Percentiles rank a stretch among this genome's conserved stretches.
These are phyloP conservation scores for Pythium phragmitis DNA, from an alignment of 352 stramenopile species.

Conservation along the genomic window DNA sequence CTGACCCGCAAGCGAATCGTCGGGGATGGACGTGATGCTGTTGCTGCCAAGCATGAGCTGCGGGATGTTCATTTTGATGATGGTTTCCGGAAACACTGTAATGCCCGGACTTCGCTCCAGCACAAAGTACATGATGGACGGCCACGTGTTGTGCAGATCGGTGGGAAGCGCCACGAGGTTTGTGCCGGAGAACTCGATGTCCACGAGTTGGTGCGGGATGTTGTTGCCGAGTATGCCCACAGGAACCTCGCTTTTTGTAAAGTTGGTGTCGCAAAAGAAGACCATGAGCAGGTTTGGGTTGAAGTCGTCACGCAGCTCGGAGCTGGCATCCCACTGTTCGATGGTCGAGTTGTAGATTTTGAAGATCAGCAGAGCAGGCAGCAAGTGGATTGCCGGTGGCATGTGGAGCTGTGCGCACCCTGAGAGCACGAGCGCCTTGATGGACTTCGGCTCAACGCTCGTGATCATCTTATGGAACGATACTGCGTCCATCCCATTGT, in stretches of 20 bases:
- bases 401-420: slow-evolving; percentile 26
- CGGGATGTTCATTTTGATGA: slow-evolving; percentile 15
- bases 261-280: slow-evolving; percentile 15
- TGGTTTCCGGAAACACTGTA: neutral
- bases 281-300: slow-evolving; percentile 21
- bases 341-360: slow-evolving; percentile 34
- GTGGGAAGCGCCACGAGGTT: slow-evolving; percentile 8
- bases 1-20: slow-evolving; percentile 2
- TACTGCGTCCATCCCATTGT: neutral
- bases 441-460: neutral
- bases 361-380: slow-evolving; percentile 13
- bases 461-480: neutral
- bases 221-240: slow-evolving; percentile 5
- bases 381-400: slow-evolving; percentile 9
- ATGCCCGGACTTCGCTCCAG: slow-evolving; percentile 13
- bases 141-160: slow-evolving; percentile 13
- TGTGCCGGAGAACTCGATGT: slow-evolving; percentile 22
- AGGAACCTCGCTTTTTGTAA: slow-evolving; percentile 2
- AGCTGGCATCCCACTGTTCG: slow-evolving; percentile 14
- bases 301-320: slow-evolving; percentile 4
- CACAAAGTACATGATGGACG: slow-evolving; percentile 13
- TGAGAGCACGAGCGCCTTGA: slow-evolving; percentile 20
- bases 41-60: slow-evolving; percentile 16
- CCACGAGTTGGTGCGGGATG: slow-evolving; percentile 2
- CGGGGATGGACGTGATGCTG: slow-evolving; percentile 7